Conservation (phyloP, 495 filamentous ascomycete species). For the Neurospora sp. region DNA sequence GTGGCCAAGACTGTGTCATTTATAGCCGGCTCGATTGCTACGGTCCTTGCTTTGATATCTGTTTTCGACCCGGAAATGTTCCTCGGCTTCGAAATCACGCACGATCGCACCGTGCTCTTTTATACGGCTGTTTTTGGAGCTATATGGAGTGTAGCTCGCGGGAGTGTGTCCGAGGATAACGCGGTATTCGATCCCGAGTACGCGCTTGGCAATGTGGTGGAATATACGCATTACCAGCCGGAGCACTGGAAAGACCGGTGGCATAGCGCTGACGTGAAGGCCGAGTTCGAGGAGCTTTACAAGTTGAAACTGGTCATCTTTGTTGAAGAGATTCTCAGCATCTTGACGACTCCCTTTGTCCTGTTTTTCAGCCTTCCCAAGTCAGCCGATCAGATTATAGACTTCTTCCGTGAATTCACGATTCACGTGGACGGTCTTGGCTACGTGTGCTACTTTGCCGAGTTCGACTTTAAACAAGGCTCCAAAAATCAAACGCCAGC, state of each 20-base stretch:
- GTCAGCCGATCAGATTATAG: conserved; percentile 85
- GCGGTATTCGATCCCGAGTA: conserved; percentile 87
- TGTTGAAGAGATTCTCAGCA: conserved; percentile 81
- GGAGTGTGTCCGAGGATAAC: conserved; percentile 75
- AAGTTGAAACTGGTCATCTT: conserved; percentile 85
- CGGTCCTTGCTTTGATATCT: conserved; percentile 70
- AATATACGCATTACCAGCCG: conserved; percentile 86
- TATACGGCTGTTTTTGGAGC: conserved; percentile 62
- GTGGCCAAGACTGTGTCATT: conserved; percentile 76
- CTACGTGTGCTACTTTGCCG: conserved; percentile 91
- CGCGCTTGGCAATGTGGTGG: conserved; percentile 75
- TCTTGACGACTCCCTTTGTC: conserved; percentile 84
- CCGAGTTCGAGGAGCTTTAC: conserved; percentile 81
- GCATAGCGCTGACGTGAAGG: conserved; percentile 74
- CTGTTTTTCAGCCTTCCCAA: conserved; percentile 80
- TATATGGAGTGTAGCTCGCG: conserved; percentile 70
- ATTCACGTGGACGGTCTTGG: conserved; percentile 94
- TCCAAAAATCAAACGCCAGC: conserved; percentile 41
- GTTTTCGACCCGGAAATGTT: conserved; percentile 85
- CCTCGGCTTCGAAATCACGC: conserved; percentile 81
- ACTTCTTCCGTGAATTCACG: conserved; percentile 97
- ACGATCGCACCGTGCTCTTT: conserved; percentile 72
- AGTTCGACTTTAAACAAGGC: conserved; percentile 94
- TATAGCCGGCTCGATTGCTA: conserved; percentile 71
- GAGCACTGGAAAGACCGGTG: conserved; percentile 78